Evolutionary conservation across 768 basidiomycete genomes (phyloP), one percentile per base, ranked within the genome.

Genomic region (Artomyces pyxidatus): DNA sequence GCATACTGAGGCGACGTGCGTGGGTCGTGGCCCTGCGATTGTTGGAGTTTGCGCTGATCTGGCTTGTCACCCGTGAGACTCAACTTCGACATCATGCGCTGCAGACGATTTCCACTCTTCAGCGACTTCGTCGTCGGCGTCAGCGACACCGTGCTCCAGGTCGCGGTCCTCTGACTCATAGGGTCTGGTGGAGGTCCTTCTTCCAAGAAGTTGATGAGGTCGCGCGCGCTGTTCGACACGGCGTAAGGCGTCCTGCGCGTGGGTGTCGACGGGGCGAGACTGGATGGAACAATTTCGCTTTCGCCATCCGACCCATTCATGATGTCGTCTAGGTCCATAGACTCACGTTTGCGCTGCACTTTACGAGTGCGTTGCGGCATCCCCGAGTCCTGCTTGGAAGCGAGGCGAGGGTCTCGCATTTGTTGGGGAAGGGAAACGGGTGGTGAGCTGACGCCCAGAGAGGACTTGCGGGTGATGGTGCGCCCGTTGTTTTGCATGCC

Each of bases 61-160:
- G 39, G 45, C 61, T 49, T 17, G 75, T 73, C 53, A 58, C 60
- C 32, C 59, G 59, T 17, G 61, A 61, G 30, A 78, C 12, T 82
- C 23, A 91, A 69, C 57, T 80, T 83, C 17, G 88, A 89, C 58
- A 93, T 85, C 81, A 93, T 89, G 54, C 81, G 77, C 64, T 85
- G 83, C 51, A 92, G 67, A 22, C 87, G 75, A 42, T 79, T 52
- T n/a, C 79, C 47, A 72, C 61, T 47, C 55, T 67, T 73, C 42
- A 67, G 66, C 5, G 53, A 55, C 46, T 55, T 57, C 23, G 53
- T 57, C n/a, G 53, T 57, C 25, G 56, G 53, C 3, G 56, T 47
- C 22, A 57, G 52, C 11, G 56, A 57, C 28, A 44, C 44, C 12
- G 29, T 7, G 39, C 53, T 55, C 25, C 43, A 27, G 21, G 53